These are phyloP conservation scores for Hypoxylon perforatum DNA, from an alignment of 495 filamentous ascomycete species.

Conservation along the genomic window DNA sequence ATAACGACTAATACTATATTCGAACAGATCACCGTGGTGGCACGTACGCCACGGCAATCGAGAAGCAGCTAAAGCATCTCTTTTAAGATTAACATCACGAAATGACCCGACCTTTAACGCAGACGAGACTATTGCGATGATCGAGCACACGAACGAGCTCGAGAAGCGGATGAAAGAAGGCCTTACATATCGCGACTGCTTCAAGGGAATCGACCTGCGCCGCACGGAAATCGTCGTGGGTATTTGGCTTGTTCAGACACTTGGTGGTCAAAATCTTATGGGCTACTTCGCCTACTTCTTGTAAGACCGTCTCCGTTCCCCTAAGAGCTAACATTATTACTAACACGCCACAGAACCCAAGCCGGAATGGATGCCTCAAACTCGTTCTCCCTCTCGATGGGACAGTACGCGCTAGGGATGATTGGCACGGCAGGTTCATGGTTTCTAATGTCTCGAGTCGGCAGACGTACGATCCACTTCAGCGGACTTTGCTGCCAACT, in stretches of 20 bases:
- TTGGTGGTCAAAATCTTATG: conserved; percentile 73
- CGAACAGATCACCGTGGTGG: conserved; percentile 71
- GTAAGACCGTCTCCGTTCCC: conserved; percentile 12
- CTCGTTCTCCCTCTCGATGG: conserved; percentile 61
- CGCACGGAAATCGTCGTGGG: conserved; percentile 74
- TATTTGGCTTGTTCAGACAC: conserved; percentile 75
- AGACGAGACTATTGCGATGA: conserved; percentile 76
- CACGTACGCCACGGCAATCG: conserved; percentile 69
- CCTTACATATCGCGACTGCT: conserved; percentile 72
- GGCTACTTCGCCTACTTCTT: conserved; percentile 79
- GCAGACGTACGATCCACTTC: conserved; percentile 64
- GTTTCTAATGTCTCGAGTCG: conserved; percentile 60
- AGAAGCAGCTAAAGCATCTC: conserved; percentile 64
- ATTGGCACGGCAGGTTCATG: conserved; percentile 63
- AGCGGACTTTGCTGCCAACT: conserved; percentile 52
- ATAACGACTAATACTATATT: neutral
- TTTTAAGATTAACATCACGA: conserved; percentile 68
- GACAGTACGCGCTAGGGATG: conserved; percentile 59
- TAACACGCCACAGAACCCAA: conserved; percentile 53
- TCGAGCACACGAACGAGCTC: conserved; percentile 74
- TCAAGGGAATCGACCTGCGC: conserved; percentile 71
- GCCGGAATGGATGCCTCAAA: conserved; percentile 67
- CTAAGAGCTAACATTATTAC: neutral
- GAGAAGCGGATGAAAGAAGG: conserved; percentile 68
- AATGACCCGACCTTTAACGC: conserved; percentile 66